Base-by-base conservation (phyloP, 1,284 basidiomycete species). In the Ustilago bromivora region DNA sequence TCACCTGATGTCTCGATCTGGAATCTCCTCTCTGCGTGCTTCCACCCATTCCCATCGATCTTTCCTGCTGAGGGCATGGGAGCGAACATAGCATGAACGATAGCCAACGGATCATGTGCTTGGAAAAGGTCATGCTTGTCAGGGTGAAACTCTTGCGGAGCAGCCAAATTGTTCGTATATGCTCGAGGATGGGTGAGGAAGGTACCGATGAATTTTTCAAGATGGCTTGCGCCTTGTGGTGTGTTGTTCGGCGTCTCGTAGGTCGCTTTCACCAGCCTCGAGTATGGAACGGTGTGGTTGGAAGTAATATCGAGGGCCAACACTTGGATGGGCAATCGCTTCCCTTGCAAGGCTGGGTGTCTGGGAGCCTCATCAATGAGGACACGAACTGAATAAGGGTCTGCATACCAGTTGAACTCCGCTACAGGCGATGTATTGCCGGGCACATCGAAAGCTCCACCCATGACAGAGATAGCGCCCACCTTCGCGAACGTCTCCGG, bases 391-490 rank as follows among this genome's bases (percentile, higher is more conserved):
- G 95, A 94, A 82, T 89, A 94, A 2, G 96, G 94, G 83, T 98
- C 96, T 3, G 95, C 95, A 78, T 92, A 97, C 84, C 93, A 95
- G 88, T 98, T 98, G 90, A 89, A 98, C 91, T 94, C 82, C 11
- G 73, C 69, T 11, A 60, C 61, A 2, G 83, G 78, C 15, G 89
- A 91, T 0, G 92, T 94, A 84, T 98, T 98, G 3, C 96, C 96
- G 0, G 95, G 94, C 19, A 94, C 93, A 78, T 98, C 95, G 35
- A 98, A 87, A 1, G 94, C 92, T n/a, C 95, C 96, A n/a, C 96
- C 96, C 95, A 98, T 98, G 84, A 92, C 92, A 19, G 96, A 88
- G 32, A 98, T 89, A 13, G 91, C 89, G 38, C 90, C 90, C 2
- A 92, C 84, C 34, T 88, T 88, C 17, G 92, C 86, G 64, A 90